Base-by-base conservation (phyloP, 2,329 filamentous ascomycete genomes). In the Chaetomiaceae sp. region DNA sequence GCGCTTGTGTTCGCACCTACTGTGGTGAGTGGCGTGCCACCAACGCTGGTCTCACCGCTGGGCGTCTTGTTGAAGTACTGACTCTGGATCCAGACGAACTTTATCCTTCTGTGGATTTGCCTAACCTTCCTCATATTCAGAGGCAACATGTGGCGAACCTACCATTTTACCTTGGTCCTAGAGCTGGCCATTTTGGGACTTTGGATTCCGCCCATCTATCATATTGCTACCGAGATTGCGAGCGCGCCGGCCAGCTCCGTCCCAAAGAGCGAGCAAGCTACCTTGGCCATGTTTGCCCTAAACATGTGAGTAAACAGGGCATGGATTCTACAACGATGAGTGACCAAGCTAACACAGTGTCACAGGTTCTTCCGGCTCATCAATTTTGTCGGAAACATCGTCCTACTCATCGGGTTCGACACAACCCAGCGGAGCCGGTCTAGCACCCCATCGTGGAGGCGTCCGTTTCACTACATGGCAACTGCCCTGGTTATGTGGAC, bases 101-200 rank as follows among this genome's bases (percentile, higher is more conserved):
- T 76, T 50, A 43, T 74, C 9, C 54, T 73, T 38, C 55, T 69
- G 0, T 66, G 69, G 58, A 61, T 68, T 50, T 67, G 64, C 20
- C 63, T 73, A 47, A 58, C 59, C 13, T 57, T 75, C 11, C 62
- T 69, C 6, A 48, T 69, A 20, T 58, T 69, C 16, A 59, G 73
- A 23, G 67, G 68, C 3, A 64, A 66, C 18, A 58, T 61, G 20
- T 36, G 69, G 18, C 65, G 71, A 30, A 75, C 72, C 0, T 75
- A 75, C 47, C 67, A 71, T 51, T 67, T 65, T 55, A 67, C 69
- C 0, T 52, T 72, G 11, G 33, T 69, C 1, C 48, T 74, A 0
- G 74, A 76, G 57, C 51, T 68, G 13, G 47, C 53, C n/a, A 69
- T 70, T 18, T 51, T 71, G 34, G 63, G 58, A 2, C 58, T 70